Percentiles rank a stretch among this genome's conserved stretches.
phyloP scores from a whole-genome alignment of 2,329 filamentous ascomycete genomes.

The Neonectria coccinea region DNA sequence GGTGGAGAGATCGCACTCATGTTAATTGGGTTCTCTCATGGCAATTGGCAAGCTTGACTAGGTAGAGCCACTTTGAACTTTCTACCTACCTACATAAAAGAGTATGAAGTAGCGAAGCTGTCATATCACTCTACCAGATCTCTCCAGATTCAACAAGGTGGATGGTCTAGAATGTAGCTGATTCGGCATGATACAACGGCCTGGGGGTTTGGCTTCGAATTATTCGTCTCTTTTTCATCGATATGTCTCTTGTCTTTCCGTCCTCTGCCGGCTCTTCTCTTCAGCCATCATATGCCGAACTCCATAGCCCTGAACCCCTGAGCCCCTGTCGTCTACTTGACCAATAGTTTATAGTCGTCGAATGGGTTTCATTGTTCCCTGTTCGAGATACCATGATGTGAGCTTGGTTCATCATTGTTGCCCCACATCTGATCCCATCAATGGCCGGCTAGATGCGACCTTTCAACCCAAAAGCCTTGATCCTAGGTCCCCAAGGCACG shows the following conservation, averaged over 20 bases:
- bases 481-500: not conserved
- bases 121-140: not conserved
- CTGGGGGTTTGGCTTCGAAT: not conserved
- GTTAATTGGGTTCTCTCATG: not conserved
- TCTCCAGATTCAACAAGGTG: constrained; percentile 5
- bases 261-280: constrained; percentile 1
- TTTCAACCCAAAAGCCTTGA: not conserved
- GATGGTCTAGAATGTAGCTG: not conserved
- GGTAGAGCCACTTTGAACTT: no score
- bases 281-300: constrained; percentile 17
- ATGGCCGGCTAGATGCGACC: not conserved
- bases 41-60: not conserved
- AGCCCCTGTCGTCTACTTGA: constrained; percentile 9
- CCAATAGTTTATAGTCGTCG: constrained; percentile 6
- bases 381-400: constrained; percentile 9
- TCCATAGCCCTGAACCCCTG: not conserved
- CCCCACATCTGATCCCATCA: not conserved
- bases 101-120: not conserved
- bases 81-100: not conserved
- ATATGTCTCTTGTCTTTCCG: constrained; percentile 1
- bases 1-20: constrained; percentile 17
- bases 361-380: not conserved
- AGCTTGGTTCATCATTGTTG: constrained; percentile 5
- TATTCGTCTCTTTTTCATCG: not conserved
- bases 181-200: not conserved